Percentiles rank a stretch among this genome's conserved stretches.
Evolutionary conservation across 148 eudicot genomes (phyloP).

Genomic region (Spergularia bocconei): DNA sequence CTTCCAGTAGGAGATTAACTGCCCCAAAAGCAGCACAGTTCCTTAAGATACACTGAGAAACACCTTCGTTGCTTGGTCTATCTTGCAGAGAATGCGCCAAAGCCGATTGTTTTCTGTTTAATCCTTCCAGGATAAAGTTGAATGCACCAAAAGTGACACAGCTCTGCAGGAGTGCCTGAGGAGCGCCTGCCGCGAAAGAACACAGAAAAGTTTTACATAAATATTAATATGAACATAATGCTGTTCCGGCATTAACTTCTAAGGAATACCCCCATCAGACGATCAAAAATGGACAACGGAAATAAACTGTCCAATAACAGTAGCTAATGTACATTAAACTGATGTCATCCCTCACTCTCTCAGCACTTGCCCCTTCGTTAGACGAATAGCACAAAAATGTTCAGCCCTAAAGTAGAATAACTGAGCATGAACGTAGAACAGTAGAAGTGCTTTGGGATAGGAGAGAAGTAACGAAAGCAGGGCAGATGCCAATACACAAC

Average conservation of each 20-base stretch:
- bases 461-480: background rate
- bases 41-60: conserved; percentile 71
- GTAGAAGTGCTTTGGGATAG: background rate
- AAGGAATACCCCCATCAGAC: background rate
- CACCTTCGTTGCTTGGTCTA: conserved; percentile 35
- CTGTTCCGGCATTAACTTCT: background rate
- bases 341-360: too few species aligned
- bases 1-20: conserved; percentile 70
- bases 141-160: conserved; percentile 90
- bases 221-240: background rate
- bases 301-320: too few species aligned
- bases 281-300: background rate
- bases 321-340: too few species aligned
- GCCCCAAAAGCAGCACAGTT: conserved; percentile 83
- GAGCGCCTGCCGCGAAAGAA: conserved; percentile 54
- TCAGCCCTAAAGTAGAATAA: background rate
- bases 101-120: conserved; percentile 76
- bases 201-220: background rate
- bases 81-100: conserved; percentile 47
- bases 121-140: conserved; percentile 65
- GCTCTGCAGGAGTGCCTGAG: conserved; percentile 73
- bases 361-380: too few species aligned
- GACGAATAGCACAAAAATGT: background rate
- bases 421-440: background rate
- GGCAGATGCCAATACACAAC: background rate